Base-by-base conservation (phyloP, 345 rosid genomes). In the Raphanus raphanistrum region DNA sequence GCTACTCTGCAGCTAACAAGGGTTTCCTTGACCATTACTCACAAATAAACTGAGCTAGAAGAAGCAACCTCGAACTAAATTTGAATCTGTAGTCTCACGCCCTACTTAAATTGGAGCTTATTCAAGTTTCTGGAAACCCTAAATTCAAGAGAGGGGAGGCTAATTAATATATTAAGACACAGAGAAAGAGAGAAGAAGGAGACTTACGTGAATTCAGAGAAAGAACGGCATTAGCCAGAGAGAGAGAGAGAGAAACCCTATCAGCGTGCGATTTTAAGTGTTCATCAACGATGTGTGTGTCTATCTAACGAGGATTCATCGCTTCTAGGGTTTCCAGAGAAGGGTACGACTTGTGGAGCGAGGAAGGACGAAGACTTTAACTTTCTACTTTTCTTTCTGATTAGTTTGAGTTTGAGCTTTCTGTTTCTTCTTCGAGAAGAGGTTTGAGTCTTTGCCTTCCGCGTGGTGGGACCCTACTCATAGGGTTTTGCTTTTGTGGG, bases 401-500 rank as follows among this genome's bases (percentile, higher is more conserved):
- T 54, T 73, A 58, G 48, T 41, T 31, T 2, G 36, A 35, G 41
- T 8, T 59, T 59, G 9, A 73, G 33, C 45, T 73, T 25, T 59
- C 71, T 60, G 62, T 52, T 55, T 8, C 63, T 31, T 60, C 67
- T 66, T 75, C 60, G 31, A 12, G 65, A 13, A 6, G 36, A 36
- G 54, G 71, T 38, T 74, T 11, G 43, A 72, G 76, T 75, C 29
- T 66, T 58, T 57, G 58, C 72, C 60, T 9, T 66, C 59, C 9
- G 43, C 72, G 67, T 75, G 72, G 79, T 58, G 72, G 72, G 79
- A 28, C 73, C 79, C 73, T 11, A 21, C 41, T 66, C 17, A 11
- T 48, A 63, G 35, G 52, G 25, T 73, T 63, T 59, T 12, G 28
- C 59, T 21, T 60, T 13, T 55, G 57, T 45, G n/a, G 66, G 10